phyloP scores from a whole-genome alignment of 306 rosid genomes.

The Geum urbanum region DNA sequence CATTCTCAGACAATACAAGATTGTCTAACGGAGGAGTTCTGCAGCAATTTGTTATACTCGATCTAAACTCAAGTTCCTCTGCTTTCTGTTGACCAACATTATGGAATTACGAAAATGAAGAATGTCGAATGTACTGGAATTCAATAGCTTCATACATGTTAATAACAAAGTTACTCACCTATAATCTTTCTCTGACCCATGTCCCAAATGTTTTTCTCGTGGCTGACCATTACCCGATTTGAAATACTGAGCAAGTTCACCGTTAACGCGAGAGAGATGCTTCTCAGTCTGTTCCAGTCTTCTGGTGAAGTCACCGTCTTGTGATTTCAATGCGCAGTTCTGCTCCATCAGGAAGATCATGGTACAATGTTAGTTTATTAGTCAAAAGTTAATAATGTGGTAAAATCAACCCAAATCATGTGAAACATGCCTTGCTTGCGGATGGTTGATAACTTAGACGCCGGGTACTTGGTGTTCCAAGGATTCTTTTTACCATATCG shows the following conservation, averaged over 20 bases:
- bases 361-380: slow-evolving; percentile 9
- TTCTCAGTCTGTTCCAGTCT: slow-evolving; percentile 59
- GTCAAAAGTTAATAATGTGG: neutral
- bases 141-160: slow-evolving; percentile 10
- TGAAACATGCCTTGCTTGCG: slow-evolving; percentile 42
- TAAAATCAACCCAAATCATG: neutral
- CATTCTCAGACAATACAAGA: neutral
- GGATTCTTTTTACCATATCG: slow-evolving; percentile 57
- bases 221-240: slow-evolving; percentile 44
- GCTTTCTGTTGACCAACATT: slow-evolving; percentile 5
- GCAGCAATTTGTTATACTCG: neutral
- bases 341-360: slow-evolving; percentile 29
- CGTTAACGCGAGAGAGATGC: slow-evolving; percentile 54
- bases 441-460: slow-evolving; percentile 34
- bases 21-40: neutral
- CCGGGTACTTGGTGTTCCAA: slow-evolving; percentile 36
- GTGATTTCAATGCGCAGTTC: slow-evolving; percentile 36
- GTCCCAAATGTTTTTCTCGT: slow-evolving; percentile 27
- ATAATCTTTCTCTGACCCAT: slow-evolving; percentile 18
- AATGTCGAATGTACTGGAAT: neutral
- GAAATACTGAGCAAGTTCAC: slow-evolving; percentile 46
- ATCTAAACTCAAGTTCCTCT: slow-evolving; percentile 14
- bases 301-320: slow-evolving; percentile 41
- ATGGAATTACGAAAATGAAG: slow-evolving; percentile 6
- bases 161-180: slow-evolving; percentile 17